Evolutionary conservation across 2,329 filamentous ascomycete species (phyloP).

Genomic region (Xylariaceae sp.): DNA sequence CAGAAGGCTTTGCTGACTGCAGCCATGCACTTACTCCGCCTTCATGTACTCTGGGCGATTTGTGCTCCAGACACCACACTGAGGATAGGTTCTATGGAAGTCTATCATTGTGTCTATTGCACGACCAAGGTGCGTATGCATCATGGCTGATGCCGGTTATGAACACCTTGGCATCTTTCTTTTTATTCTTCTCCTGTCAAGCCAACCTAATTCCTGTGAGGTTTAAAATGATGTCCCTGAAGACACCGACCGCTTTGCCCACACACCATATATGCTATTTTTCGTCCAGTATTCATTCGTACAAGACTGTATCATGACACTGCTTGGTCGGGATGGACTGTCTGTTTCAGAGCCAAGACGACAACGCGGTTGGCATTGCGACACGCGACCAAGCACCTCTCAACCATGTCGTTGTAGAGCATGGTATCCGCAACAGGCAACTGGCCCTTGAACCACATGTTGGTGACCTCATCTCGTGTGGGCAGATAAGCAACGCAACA

Average conservation of each 20-base stretch:
- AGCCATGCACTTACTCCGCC: background rate
- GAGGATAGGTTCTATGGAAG: background rate
- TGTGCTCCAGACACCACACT: background rate
- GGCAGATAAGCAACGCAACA: slow-evolving; percentile 92
- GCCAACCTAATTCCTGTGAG: background rate
- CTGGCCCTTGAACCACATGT: slow-evolving; percentile 88
- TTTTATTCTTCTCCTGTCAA: background rate
- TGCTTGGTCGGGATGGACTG: slow-evolving; percentile 36
- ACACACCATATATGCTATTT: no score
- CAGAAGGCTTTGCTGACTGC: background rate
- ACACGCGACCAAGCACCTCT: slow-evolving; percentile 50
- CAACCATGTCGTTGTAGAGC: slow-evolving; percentile 49
- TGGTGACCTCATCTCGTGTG: slow-evolving; percentile 86
- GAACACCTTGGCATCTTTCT: background rate
- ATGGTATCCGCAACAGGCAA: slow-evolving; percentile 51
- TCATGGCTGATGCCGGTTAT: background rate
- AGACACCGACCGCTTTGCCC: background rate
- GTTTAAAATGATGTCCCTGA: background rate
- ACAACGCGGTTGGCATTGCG: slow-evolving; percentile 51
- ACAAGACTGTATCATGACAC: slow-evolving; percentile 29
- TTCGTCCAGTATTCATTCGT: background rate
- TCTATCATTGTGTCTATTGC: background rate
- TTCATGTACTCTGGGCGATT: background rate
- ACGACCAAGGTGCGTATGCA: background rate
- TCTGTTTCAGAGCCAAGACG: slow-evolving; percentile 47